Conservation (phyloP, 2,329 filamentous ascomycete species). For the Calonectria naviculata region DNA sequence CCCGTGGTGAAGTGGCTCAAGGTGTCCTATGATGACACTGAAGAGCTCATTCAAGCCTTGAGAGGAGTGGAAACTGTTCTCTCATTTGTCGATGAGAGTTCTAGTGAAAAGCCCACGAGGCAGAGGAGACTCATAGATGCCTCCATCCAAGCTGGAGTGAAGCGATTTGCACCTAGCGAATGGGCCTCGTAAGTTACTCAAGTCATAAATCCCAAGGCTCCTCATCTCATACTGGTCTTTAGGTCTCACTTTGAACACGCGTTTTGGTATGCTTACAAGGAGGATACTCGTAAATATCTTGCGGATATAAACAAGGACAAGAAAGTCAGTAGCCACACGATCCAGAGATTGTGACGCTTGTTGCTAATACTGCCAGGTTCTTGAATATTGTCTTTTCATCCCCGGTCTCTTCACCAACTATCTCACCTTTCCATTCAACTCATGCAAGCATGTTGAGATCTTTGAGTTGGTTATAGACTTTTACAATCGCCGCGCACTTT, state of each 20-base stretch:
- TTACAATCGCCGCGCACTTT: constrained; percentile 53
- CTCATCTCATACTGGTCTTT: not conserved
- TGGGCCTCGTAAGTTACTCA: constrained; percentile 54
- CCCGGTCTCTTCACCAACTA: constrained; percentile 67
- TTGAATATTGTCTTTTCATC: constrained; percentile 69
- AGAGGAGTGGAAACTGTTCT: constrained; percentile 63
- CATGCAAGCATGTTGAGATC: constrained; percentile 55
- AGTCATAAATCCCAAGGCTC: rapidly evolving
- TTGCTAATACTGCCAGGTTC: constrained; percentile 46
- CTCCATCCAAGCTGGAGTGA: constrained; percentile 66
- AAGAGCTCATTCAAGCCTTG: constrained; percentile 50
- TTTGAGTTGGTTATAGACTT: constrained; percentile 54
- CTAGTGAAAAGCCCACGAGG: constrained; percentile 47
- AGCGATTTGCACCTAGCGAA: constrained; percentile 71
- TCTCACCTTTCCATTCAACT: constrained; percentile 60
- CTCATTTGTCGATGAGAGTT: constrained; percentile 57
- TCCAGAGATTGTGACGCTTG: rapidly evolving
- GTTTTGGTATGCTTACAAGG: constrained; percentile 51
- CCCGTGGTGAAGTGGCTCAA: constrained; percentile 23
- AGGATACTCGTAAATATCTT: constrained; percentile 61
- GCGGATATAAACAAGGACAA: constrained; percentile 59
- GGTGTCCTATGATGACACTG: constrained; percentile 47
- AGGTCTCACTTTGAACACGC: constrained; percentile 26
- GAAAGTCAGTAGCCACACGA: constrained; percentile 42
- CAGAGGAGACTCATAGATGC: constrained; percentile 63